Evolutionary conservation across 345 rosid genomes (phyloP), one percentile per base, ranked within the genome.

Genomic region (Pugionium cornutum): DNA sequence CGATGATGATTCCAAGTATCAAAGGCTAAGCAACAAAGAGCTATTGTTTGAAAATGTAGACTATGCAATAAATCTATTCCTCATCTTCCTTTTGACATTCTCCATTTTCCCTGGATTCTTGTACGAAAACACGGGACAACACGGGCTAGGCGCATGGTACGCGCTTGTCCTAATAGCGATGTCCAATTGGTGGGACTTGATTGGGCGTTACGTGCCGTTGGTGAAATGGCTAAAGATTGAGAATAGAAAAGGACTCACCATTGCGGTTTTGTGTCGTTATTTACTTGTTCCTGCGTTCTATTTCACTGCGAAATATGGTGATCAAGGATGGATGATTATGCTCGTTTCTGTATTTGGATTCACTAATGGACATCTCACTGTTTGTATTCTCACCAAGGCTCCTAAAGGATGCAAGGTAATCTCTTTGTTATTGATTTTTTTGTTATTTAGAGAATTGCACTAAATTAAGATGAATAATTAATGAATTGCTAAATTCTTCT

Each of bases 281-380:
- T 40, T 84, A 4, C 77, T 94, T 7, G 39, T 90, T 44, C 99
- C 99, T 0, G 86, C 95, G 3, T 90, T 94, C 70, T 94, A 89
- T 77, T 92, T 89, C 83, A 84, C 96, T 0, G 89, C 91, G 1
- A 88, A 90, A 42, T 86, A 85, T 54, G 96, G 86, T 2, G 96
- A 86, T 67, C 85, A 88, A 61, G 99, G 99, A 56, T 94, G 89
- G 88, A 94, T 86, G 99, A 88, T 94, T 66, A 52, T 83, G 67
- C 88, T 90, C 2, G 58, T 72, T 31, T 84, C 91, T n/a, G 67
- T 89, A 65, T 64, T 92, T 62, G 98, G 96, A 44, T 44, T 89
- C 33, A 82, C 92, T 3, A 87, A 83, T 48, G 98, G 98, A 31
- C 76, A 87, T 69, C 86, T 94, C 46, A 90, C 92, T 1, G 95